phyloP scores from a whole-genome alignment of 495 filamentous ascomycete species.

The Sporormia fimetaria region DNA sequence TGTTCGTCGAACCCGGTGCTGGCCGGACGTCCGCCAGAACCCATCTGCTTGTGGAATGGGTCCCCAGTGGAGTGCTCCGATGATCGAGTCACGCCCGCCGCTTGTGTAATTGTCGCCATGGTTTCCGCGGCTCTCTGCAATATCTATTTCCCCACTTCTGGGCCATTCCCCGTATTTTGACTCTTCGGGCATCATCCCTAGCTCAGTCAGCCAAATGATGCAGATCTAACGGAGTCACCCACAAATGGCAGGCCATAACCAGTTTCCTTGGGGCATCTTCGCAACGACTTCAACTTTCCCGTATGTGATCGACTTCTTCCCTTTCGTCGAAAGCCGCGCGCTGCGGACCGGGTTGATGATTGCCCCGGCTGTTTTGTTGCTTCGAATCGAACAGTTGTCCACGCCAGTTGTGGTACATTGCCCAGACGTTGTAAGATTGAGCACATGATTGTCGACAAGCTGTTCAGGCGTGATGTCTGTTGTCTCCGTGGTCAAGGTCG shows the following conservation, averaged over 20 bases:
- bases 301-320: constrained; percentile 34
- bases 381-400: constrained; percentile 25
- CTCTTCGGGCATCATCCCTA: background rate
- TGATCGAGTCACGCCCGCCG: constrained; percentile 24
- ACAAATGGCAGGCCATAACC: constrained; percentile 40
- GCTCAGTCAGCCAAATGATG: background rate
- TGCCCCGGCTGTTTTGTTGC: constrained; percentile 31
- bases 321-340: constrained; percentile 35
- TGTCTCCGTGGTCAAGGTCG: constrained; percentile 35
- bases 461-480: constrained; percentile 31
- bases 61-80: constrained; percentile 26
- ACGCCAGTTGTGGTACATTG: constrained; percentile 30
- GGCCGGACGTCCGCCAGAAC: constrained; percentile 21
- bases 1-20: constrained; percentile 14
- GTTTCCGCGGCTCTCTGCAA: constrained; percentile 28
- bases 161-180: constrained; percentile 26
- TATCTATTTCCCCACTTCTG: constrained; percentile 26
- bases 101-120: constrained; percentile 15
- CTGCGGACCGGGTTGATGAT: constrained; percentile 36
- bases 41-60: constrained; percentile 18
- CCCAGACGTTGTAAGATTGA: constrained; percentile 34
- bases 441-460: constrained; percentile 24
- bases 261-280: constrained; percentile 36
- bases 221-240: constrained; percentile 35
- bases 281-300: constrained; percentile 37